phyloP scores from a whole-genome alignment of 1,284 basidiomycete species.

The Ustilago cynodontis region DNA sequence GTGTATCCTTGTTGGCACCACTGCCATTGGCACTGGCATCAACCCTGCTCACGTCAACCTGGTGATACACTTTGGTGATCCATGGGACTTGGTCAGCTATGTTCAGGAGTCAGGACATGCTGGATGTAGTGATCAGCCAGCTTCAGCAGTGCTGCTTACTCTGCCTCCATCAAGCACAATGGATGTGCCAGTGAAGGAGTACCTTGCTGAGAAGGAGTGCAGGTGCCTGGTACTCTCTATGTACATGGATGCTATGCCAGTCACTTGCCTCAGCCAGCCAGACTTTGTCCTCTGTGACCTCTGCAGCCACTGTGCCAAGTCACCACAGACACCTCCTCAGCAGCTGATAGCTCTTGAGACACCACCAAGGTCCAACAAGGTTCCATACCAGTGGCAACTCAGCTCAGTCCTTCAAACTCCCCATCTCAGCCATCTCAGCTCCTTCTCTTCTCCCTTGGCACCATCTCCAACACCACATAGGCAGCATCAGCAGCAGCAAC shows the following conservation, averaged over 20 bases:
- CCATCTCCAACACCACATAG: background rate
- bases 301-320: background rate
- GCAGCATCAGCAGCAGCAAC: background rate
- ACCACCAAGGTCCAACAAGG: background rate
- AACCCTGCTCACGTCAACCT: conserved; percentile 5
- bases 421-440: background rate
- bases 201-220: background rate
- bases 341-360: background rate
- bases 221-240: background rate
- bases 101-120: conserved; percentile 11
- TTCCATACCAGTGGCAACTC: background rate
- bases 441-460: background rate
- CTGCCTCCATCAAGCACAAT: background rate
- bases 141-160: conserved; percentile 4
- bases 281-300: conserved; percentile 13
- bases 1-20: conserved; percentile 6
- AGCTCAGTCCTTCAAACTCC: background rate
- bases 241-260: conserved; percentile 3
- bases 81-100: conserved; percentile 14
- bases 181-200: background rate
- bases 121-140: conserved; percentile 1
- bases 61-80: conserved; percentile 4
- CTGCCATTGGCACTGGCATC: conserved; percentile 16
- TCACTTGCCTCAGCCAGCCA: conserved; percentile 13
- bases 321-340: background rate